Conservation (phyloP, 192 early-diverging fungal species). For the Entrophospora sp. region DNA sequence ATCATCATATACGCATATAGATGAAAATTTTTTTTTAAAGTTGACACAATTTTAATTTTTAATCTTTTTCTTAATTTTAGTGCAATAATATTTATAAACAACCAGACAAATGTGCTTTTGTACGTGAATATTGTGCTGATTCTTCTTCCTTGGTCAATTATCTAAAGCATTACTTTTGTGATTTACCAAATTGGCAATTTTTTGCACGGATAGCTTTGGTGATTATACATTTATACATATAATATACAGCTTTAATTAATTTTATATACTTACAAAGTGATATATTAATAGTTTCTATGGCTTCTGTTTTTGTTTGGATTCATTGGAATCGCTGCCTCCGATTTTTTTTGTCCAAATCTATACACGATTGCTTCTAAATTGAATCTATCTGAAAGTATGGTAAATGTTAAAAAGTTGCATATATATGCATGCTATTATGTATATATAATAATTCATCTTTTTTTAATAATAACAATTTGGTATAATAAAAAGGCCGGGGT, state of each 20-base stretch:
- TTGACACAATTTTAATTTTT: not conserved
- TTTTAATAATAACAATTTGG: too few relatives aligned
- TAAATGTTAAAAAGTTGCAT: slow-evolving; percentile 24
- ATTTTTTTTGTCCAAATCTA: slow-evolving; percentile 87
- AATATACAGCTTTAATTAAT: not conserved
- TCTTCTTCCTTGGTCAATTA: slow-evolving; percentile 51
- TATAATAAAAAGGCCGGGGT: slow-evolving; percentile 57
- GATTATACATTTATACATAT: slow-evolving; percentile 39
- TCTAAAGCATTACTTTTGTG: slow-evolving; percentile 50
- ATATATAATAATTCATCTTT: too few relatives aligned
- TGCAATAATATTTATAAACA: slow-evolving; percentile 44
- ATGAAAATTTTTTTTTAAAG: not conserved
- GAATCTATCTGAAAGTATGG: slow-evolving; percentile 74
- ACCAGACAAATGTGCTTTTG: slow-evolving; percentile 47
- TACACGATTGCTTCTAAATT: slow-evolving; percentile 65
- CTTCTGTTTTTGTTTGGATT: slow-evolving; percentile 64
- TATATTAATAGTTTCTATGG: slow-evolving; percentile 64
- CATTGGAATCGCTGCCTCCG: slow-evolving; percentile 70
- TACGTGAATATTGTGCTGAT: slow-evolving; percentile 52
- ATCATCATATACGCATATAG: too few relatives aligned
- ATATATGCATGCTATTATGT: too few relatives aligned
- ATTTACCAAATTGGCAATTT: slow-evolving; percentile 23
- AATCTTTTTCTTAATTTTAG: slow-evolving; percentile 29
- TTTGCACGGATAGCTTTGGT: too few relatives aligned
- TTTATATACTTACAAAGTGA: too few relatives aligned